A percentile compares a stretch with the other conserved stretches of the same genome.
Conservation (phyloP, 2,329 filamentous ascomycete genomes). For the Alternaria sp. region DNA sequence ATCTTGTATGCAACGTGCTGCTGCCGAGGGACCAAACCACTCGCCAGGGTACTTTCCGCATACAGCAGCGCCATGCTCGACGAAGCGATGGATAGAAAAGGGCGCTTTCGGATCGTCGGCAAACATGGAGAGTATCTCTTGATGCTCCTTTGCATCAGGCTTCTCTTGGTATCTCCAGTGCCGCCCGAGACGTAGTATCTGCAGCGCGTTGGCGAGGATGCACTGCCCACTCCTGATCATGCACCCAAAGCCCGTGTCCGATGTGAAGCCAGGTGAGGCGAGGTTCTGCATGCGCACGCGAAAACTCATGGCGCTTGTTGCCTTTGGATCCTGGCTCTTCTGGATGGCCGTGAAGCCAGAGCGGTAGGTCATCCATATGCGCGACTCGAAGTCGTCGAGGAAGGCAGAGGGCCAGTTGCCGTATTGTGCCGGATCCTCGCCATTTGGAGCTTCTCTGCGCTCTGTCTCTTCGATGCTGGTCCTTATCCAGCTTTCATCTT, state of each 20-base stretch:
- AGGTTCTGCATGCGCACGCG: conserved; percentile 85
- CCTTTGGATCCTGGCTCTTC: conserved; percentile 77
- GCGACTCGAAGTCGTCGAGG: conserved; percentile 89
- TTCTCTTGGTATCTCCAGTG: conserved; percentile 77
- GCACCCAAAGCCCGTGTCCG: conserved; percentile 96
- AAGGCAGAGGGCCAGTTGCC: conserved; percentile 84
- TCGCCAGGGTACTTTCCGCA: conserved; percentile 96
- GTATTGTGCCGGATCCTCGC: conserved; percentile 48
- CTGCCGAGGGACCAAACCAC: conserved; percentile 99
- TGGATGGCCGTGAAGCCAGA: conserved; percentile 85
- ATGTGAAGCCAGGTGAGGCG: conserved; percentile 84
- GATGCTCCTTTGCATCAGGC: conserved; percentile 65
- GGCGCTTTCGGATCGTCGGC: conserved; percentile 86
- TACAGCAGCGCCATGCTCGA: conserved; percentile 81
- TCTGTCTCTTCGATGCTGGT: conserved; percentile 71
- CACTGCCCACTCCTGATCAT: conserved; percentile 98
- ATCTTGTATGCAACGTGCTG: conserved; percentile 89
- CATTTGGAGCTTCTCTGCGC: conserved; percentile 64
- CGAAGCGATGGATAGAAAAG: conserved; percentile 95
- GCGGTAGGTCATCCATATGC: conserved; percentile 96
- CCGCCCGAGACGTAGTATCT: conserved; percentile 77
- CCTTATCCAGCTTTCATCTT: conserved; percentile 67
- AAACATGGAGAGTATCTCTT: conserved; percentile 78
- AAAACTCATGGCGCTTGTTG: conserved; percentile 76
- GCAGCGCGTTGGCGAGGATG: conserved; percentile 84